Base-by-base conservation (phyloP, 257 asterid species). In the Anisodus tanguticus region DNA sequence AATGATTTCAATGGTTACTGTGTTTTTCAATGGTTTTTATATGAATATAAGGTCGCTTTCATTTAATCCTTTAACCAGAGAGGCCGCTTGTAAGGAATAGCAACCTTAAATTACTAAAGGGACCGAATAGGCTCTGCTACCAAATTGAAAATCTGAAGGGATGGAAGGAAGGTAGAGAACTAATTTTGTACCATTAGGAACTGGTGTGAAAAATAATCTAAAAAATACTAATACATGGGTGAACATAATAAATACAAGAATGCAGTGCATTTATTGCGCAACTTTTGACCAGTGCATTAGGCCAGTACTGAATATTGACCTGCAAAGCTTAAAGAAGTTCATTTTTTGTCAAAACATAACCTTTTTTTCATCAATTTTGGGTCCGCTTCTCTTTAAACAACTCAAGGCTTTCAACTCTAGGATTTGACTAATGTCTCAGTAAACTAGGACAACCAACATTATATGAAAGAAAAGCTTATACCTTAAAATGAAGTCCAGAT, bases 401-500 rank as follows among this genome's bases (percentile, higher is more conserved):
- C 59, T 71, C 80, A 22, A 45, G n/a, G 45, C 22, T 74, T 72
- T 49, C 15, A 47, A 74, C 19, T 3, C 45, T 49, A 26, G 22
- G 22, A 1, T 26, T 6, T 8, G 41, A n/a, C 5, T 0, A n/a
- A n/a, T 2, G n/a, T 16, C 13, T 5, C 79, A 71, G 17, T 76
- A 51, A 53, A 76, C 5, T 22, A 51, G 59, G 81, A 76, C 43
- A 76, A 76, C 63, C 63, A 76, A 76, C 47, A 76, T 51, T 12
- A 76, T 76, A 51, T 0, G 49, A 51, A 51, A 82, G 17, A 4
- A 51, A 62, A 35, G 79, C 60, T 41, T 5, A 67, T 90, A 95
- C 99, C 98, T 90, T 90, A 72, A 95, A 94, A 84, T 92, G 92
- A 74, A 95, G 84, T 80, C 93, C 91, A 2, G 84, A 83, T 83